Evolutionary conservation across 257 asterid genomes (phyloP).

Genomic region (Solanum gracilifrons): DNA sequence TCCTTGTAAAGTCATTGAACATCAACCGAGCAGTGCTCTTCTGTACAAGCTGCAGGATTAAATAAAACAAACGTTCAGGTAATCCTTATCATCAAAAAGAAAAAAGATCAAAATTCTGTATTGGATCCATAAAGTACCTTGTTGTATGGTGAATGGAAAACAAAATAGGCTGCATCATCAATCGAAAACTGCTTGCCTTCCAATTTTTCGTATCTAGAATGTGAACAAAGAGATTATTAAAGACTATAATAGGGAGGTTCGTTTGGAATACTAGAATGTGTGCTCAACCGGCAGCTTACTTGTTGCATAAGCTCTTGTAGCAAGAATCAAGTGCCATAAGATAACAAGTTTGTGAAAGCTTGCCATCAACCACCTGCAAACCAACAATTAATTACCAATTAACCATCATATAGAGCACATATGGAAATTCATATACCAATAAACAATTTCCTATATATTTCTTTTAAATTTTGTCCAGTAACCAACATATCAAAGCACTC

Average conservation of each 20-base stretch:
- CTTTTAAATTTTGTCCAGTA: neutral
- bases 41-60: constrained; percentile 85
- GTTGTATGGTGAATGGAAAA: constrained; percentile 97
- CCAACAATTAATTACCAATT: neutral
- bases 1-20: constrained; percentile 58
- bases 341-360: constrained; percentile 98
- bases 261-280: neutral
- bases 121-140: constrained; percentile 42
- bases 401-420: neutral
- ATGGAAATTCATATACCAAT: neutral
- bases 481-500: neutral
- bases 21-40: constrained; percentile 86
- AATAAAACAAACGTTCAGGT: neutral
- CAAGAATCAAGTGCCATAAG: constrained; percentile 98
- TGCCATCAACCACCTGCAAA: constrained; percentile 92
- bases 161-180: constrained; percentile 65
- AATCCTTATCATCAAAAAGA: neutral
- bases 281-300: constrained; percentile 29
- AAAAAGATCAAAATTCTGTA: neutral
- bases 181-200: constrained; percentile 83
- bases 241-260: neutral
- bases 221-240: neutral
- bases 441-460: neutral
- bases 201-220: constrained; percentile 55
- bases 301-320: constrained; percentile 68